Percentiles rank a stretch among this genome's conserved stretches.
Conservation (phyloP, 2,329 filamentous ascomycete genomes). For the Colletotrichum melonis region DNA sequence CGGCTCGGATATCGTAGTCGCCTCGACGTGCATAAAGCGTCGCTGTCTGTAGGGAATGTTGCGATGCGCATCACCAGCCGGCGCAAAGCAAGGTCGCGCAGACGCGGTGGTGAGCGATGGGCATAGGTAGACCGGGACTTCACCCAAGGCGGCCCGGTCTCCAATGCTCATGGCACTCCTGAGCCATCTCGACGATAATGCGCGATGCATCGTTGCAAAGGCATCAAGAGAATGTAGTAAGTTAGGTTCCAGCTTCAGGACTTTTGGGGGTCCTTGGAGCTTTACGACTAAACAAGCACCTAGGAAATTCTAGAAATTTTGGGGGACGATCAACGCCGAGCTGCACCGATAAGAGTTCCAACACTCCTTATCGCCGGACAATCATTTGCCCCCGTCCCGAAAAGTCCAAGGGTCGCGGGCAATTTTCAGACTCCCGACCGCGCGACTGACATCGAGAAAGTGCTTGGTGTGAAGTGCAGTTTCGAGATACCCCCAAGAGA, state of each 20-base stretch:
- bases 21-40: constrained; percentile 43
- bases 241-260: background rate
- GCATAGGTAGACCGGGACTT: constrained; percentile 61
- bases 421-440: constrained; percentile 35
- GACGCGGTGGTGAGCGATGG: constrained; percentile 41
- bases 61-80: constrained; percentile 34
- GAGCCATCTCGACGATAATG: constrained; percentile 55
- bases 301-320: constrained; percentile 22
- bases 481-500: background rate
- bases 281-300: background rate
- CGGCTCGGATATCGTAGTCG: background rate
- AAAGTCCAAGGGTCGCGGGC: constrained; percentile 26
- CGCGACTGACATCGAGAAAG: constrained; percentile 19
- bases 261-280: background rate
- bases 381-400: constrained; percentile 26
- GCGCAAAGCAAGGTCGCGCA: constrained; percentile 28
- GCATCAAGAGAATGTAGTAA: background rate
- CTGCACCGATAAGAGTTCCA: constrained; percentile 2
- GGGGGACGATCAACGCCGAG: background rate
- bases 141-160: constrained; percentile 48
- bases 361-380: constrained; percentile 27
- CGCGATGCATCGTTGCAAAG: constrained; percentile 54
- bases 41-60: constrained; percentile 30
- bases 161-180: constrained; percentile 54
- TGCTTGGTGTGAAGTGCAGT: background rate